Evolutionary conservation across 257 asterid genomes (phyloP), one percentile per base, ranked within the genome.

Genomic region (Avicennia marina): DNA sequence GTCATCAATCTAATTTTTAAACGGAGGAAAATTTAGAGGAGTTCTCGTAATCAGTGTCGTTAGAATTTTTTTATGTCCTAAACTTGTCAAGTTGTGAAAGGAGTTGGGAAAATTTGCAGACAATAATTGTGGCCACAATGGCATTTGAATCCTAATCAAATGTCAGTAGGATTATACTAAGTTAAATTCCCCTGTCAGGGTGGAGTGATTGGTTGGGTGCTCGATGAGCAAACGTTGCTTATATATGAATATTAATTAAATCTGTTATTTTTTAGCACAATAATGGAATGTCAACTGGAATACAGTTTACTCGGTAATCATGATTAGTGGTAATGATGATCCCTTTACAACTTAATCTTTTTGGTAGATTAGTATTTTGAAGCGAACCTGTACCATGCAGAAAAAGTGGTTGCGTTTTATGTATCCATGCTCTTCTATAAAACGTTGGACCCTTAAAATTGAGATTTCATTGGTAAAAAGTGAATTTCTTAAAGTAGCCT

Each of bases 191-290:
- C 48, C 10, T 50, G 18, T 63, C 46, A 57, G 4, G 15, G 17
- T 41, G 49, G 11, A 24, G 53, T 22, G 33, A 65, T 52, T 13
- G 12, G 39, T 59, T 16, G 46, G 13, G 27, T 33, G 68, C 20
- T 75, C 69, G 78, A 61, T 63, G 75, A 64, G 61, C 63, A 11
- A 53, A 61, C 67, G 11, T 61, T 51, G 66, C 39, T 49, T 8
- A 8, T 29, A 29, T 56, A 27, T 34, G 32, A 42, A 6, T 51
- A n/a, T 25, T 16, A n/a, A n/a, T n/a, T n/a, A n/a, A n/a, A n/a
- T n/a, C n/a, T n/a, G n/a, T n/a, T n/a, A n/a, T 44, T 56, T 41
- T 42, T 16, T 1, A 0, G 17, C 50, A 22, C 4, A 7, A 9
- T 42, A 36, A 45, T n/a, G n/a, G n/a, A 33, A 18, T 54, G 55